A percentile compares a stretch with the other conserved stretches of the same genome.
Evolutionary conservation across 345 rosid genomes (phyloP).

Genomic region (Eucalyptus regnans): DNA sequence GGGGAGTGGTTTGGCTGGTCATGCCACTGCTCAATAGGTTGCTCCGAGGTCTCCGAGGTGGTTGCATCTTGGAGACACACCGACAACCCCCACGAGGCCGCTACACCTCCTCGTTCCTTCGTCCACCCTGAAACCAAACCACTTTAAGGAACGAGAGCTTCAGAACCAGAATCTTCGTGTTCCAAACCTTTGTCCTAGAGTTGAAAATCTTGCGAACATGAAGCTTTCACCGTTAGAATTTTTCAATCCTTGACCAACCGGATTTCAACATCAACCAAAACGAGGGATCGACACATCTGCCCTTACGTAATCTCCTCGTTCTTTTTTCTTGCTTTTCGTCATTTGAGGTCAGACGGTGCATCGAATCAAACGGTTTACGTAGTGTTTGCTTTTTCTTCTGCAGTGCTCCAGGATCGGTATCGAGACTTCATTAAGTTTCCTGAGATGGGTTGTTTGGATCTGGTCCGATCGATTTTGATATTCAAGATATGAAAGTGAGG

Average conservation of each 20-base stretch:
- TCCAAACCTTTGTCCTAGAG: background rate
- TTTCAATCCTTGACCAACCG: background rate
- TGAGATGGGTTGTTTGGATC: background rate
- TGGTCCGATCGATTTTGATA: background rate
- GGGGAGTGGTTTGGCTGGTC: background rate
- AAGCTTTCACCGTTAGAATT: background rate
- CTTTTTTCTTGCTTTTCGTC: background rate
- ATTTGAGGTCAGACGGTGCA: background rate
- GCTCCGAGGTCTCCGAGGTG: background rate
- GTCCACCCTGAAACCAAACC: background rate
- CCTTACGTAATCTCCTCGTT: background rate
- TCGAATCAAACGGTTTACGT: background rate
- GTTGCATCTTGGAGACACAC: background rate
- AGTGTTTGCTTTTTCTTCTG: background rate
- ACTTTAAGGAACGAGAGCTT: background rate
- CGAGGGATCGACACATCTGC: background rate
- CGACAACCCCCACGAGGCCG: background rate
- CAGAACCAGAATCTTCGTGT: background rate
- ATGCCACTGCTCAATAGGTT: background rate
- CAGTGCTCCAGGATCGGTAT: background rate
- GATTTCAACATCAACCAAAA: background rate
- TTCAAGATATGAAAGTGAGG: background rate
- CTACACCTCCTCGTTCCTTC: background rate
- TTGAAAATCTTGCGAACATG: background rate
- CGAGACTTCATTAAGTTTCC: background rate